Base-by-base conservation (phyloP, 2,329 filamentous ascomycete genomes). In the Neophaeococcomyces aloes region DNA sequence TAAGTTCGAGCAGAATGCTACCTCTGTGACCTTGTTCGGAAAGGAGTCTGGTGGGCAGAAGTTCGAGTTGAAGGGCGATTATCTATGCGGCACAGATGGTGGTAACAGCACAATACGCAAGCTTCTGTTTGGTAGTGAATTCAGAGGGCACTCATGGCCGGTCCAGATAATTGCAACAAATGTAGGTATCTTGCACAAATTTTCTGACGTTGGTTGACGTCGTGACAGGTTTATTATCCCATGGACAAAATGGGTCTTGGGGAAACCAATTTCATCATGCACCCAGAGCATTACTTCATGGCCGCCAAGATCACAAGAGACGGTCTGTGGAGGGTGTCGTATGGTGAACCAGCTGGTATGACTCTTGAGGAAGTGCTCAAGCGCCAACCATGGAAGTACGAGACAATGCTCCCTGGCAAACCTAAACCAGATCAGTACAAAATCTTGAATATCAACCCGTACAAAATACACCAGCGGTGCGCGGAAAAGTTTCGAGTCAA, bases 241-340 rank as follows among this genome's bases (percentile, higher is more conserved):
- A 30, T 39, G 25, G 37, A 39, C 11, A 31, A 21, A 4, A 30
- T 30, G 23, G 37, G 37, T 21, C 29, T 30, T 11, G 25, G 17
- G 3, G 37, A 39, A 17, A 30, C 37, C 4, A 39, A 39, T 18
- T 39, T 39, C 25, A 39, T 39, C 17, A 39, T 39, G 23, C 21
- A 81, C 50, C 76, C 76, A 0, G 70, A 75, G 17, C 66, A 81
- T 53, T 80, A 74, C 59, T 65, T 75, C 62, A 78, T 81, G 75
- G 75, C 74, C 2, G 76, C 77, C 2, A 70, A 66, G 32, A 74
- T 81, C 48, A 75, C 70, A 1, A 62, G 61, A 2, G 75, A 79
- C 42, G 75, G 75, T 0, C 59, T 81, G 7, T 81, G 77, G 63
- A 71, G 78, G 11, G 72, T 81, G 29, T 77, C 77, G 0, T 81